Percentiles rank a stretch among this genome's conserved stretches.
phyloP scores from a whole-genome alignment of 2,329 filamentous ascomycete species.

The Sclerotinia subarctica region DNA sequence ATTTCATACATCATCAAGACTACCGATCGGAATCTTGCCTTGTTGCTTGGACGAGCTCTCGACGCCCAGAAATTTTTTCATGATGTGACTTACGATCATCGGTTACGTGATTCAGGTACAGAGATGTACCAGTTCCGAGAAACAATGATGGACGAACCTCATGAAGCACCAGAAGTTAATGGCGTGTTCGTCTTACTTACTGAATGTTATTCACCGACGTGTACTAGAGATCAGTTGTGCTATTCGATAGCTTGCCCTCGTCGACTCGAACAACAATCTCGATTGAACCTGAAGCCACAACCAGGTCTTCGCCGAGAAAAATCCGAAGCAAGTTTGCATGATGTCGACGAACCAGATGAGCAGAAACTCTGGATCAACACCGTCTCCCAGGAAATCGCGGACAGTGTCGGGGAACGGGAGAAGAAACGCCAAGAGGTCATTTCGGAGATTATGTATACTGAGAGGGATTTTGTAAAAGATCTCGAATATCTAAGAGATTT shows the following conservation, averaged over 20 bases:
- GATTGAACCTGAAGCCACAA: conserved; percentile 88
- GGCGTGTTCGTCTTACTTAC: conserved; percentile 95
- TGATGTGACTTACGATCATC: conserved; percentile 96
- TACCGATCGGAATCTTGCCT: conserved; percentile 87
- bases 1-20: conserved; percentile 97
- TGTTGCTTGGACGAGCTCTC: conserved; percentile 84
- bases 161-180: conserved; percentile 72
- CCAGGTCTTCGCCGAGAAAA: conserved; percentile 69
- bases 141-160: conserved; percentile 79
- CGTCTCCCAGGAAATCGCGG: conserved; percentile 89
- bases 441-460: conserved; percentile 97
- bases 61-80: conserved; percentile 99
- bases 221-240: conserved; percentile 89
- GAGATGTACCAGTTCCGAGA: conserved; percentile 98
- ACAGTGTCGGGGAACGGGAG: conserved; percentile 83
- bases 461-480: conserved; percentile 98
- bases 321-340: conserved; percentile 71
- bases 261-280: conserved; percentile 88
- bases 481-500: conserved; percentile 96
- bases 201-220: conserved; percentile 97
- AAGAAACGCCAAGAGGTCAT: conserved; percentile 99
- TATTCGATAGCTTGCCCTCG: conserved; percentile 97
- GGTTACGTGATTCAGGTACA: conserved; percentile 85
- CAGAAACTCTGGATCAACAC: conserved; percentile 99
- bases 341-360: conserved; percentile 86